phyloP scores from a whole-genome alignment of 2,329 filamentous ascomycete genomes.

The Aspergillus fumigatus region DNA sequence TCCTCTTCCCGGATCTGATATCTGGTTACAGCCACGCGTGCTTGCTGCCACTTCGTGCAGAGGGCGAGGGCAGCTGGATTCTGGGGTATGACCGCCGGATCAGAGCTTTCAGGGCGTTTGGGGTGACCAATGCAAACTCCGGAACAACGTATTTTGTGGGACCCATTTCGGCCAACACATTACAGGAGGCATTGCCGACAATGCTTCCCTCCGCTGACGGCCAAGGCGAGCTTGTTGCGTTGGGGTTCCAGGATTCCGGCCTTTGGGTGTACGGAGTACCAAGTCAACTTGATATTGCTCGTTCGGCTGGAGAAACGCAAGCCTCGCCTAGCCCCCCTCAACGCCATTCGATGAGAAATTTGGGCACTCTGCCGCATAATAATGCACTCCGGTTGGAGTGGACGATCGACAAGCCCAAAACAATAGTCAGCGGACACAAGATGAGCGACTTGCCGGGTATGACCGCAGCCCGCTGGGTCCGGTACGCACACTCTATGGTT shows the following conservation, averaged over 20 bases:
- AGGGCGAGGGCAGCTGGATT: slow-evolving; percentile 65
- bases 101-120: slow-evolving; percentile 72
- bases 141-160: slow-evolving; percentile 77
- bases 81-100: slow-evolving; percentile 74
- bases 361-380: slow-evolving; percentile 10
- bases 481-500: slow-evolving; percentile 50
- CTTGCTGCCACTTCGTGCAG: slow-evolving; percentile 51
- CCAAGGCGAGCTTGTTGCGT: slow-evolving; percentile 65
- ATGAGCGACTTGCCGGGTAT: slow-evolving; percentile 63
- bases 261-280: slow-evolving; percentile 78
- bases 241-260: slow-evolving; percentile 67
- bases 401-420: slow-evolving; percentile 52
- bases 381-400: slow-evolving; percentile 29
- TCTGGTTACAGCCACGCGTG: slow-evolving; percentile 74
- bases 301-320: slow-evolving; percentile 25
- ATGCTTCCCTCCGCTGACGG: slow-evolving; percentile 67
- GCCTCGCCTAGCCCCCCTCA: slow-evolving; percentile 2
- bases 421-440: slow-evolving; percentile 63
- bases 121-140: slow-evolving; percentile 68
- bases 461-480: slow-evolving; percentile 68
- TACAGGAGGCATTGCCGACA: slow-evolving; percentile 60
- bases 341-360: slow-evolving; percentile 1
- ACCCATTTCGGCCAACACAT: slow-evolving; percentile 45
- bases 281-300: slow-evolving; percentile 60
- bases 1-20: slow-evolving; percentile 77